Conservation (phyloP, 345 rosid genomes). For the Salix suchowensis region DNA sequence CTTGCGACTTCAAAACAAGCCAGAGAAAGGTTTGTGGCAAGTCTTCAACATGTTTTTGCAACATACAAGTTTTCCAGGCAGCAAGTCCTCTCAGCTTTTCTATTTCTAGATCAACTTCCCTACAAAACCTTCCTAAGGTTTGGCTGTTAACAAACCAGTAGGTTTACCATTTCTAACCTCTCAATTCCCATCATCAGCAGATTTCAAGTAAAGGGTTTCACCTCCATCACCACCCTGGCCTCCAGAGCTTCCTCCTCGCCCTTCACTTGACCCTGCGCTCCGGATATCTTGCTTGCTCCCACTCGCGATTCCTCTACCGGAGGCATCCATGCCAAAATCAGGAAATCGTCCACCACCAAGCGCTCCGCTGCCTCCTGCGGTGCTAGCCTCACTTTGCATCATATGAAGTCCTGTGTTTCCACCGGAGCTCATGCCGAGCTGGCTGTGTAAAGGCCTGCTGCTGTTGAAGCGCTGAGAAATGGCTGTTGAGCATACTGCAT, state of each 20-base stretch:
- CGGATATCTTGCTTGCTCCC: conserved; percentile 86
- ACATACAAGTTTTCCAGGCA: conserved; percentile 5
- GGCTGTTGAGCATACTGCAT: conserved; percentile 69
- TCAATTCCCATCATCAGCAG: conserved; percentile 69
- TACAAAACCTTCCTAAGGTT: conserved; percentile 4
- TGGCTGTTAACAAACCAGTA: conserved; percentile 1
- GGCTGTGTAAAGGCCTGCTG: conserved; percentile 79
- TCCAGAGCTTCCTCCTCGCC: conserved; percentile 75
- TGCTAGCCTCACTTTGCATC: conserved; percentile 50
- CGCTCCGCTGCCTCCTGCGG: conserved; percentile 64
- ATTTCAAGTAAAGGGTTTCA: conserved; percentile 83
- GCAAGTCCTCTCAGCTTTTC: conserved; percentile 6
- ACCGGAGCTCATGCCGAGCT: conserved; percentile 82
- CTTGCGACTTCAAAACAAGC: conserved; percentile 22
- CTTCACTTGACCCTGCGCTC: conserved; percentile 56
- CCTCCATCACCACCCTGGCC: conserved; percentile 72
- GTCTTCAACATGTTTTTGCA: conserved; percentile 8
- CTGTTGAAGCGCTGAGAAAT: conserved; percentile 71
- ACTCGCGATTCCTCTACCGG: conserved; percentile 36
- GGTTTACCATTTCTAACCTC: conserved; percentile 9
- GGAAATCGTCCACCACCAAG: conserved; percentile 62
- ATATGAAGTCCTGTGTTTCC: conserved; percentile 59
- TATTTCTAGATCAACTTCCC: conserved; percentile 10
- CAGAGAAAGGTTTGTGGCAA: not conserved
- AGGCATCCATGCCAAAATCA: conserved; percentile 53